Evolutionary conservation across 345 rosid species (phyloP).

Genomic region (Dovyalis caffra): DNA sequence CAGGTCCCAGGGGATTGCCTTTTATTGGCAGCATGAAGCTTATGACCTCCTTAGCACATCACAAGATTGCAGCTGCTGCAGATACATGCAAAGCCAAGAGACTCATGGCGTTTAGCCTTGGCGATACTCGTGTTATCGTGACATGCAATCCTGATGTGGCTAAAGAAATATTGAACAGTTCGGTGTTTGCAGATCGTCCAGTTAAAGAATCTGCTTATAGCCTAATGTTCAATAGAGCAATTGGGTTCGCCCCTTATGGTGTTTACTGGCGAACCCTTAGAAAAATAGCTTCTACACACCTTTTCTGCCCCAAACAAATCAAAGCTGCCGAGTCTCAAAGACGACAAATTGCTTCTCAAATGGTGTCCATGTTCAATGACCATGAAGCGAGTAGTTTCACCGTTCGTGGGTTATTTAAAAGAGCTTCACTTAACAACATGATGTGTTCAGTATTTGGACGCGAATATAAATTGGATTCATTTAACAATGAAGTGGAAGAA

Average conservation of each 20-base stretch:
- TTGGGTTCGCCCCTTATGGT: constrained; percentile 78
- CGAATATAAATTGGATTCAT: constrained; percentile 40
- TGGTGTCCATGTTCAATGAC: constrained; percentile 35
- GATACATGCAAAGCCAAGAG: constrained; percentile 41
- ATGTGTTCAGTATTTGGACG: constrained; percentile 73
- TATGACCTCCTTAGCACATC: constrained; percentile 66
- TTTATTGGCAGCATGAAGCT: constrained; percentile 62
- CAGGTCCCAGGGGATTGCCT: constrained; percentile 75
- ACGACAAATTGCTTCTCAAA: constrained; percentile 43
- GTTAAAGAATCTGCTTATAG: constrained; percentile 70
- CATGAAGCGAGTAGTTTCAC: constrained; percentile 21
- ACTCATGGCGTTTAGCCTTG: constrained; percentile 75
- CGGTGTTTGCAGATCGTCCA: constrained; percentile 72
- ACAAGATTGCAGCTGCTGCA: constrained; percentile 42
- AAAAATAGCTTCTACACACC: constrained; percentile 57
- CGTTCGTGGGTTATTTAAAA: constrained; percentile 55
- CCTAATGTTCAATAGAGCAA: constrained; percentile 72
- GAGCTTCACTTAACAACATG: constrained; percentile 73
- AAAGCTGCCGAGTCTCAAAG: constrained; percentile 46
- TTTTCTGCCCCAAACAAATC: constrained; percentile 62
- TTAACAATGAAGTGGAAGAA: constrained; percentile 35
- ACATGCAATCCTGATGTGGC: constrained; percentile 70
- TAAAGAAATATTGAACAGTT: constrained; percentile 57
- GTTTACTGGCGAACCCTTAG: constrained; percentile 73
- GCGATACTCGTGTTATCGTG: constrained; percentile 62